Conservation (phyloP, 2,329 filamentous ascomycete genomes). For the Raffaelea ambrosiae region DNA sequence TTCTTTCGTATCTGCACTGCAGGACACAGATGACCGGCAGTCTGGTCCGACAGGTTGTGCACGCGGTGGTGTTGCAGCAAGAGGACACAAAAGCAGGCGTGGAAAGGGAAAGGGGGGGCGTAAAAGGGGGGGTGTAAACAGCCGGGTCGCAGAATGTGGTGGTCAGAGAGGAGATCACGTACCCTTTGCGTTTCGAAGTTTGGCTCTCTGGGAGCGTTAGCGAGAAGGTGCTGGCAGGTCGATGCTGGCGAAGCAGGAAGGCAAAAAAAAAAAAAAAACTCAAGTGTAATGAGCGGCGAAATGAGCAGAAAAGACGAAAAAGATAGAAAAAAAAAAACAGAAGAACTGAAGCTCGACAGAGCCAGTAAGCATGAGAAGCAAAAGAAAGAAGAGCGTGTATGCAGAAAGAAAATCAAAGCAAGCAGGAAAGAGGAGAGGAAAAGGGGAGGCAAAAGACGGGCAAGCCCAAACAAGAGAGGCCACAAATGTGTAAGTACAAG, state of each 20-base stretch:
- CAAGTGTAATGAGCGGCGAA: background rate
- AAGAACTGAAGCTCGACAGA: background rate
- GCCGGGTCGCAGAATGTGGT: conserved; percentile 22
- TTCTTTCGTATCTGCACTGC: too few relatives aligned
- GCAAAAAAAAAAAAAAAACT: background rate
- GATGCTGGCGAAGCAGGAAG: background rate
- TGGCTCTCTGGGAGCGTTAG: conserved; percentile 13
- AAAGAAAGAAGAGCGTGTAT: background rate
- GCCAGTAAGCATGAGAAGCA: background rate
- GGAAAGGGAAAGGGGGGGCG: background rate
- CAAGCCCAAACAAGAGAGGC: background rate
- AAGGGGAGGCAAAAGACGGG: background rate
- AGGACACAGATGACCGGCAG: conserved; percentile 7
- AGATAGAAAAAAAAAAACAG: background rate
- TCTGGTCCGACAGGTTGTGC: conserved; percentile 14
- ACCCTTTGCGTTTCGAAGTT: conserved; percentile 33
- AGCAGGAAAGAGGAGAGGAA: background rate
- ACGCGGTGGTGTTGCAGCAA: background rate
- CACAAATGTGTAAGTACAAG: too few relatives aligned
- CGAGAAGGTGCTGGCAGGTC: conserved; percentile 1
- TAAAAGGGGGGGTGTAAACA: conserved; percentile 10
- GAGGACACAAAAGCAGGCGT: background rate
- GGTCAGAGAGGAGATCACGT: conserved; percentile 27
- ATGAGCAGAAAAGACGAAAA: background rate
- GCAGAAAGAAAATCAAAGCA: background rate